phyloP scores from a whole-genome alignment of 345 rosid genomes.

The Fremontodendron californicum region DNA sequence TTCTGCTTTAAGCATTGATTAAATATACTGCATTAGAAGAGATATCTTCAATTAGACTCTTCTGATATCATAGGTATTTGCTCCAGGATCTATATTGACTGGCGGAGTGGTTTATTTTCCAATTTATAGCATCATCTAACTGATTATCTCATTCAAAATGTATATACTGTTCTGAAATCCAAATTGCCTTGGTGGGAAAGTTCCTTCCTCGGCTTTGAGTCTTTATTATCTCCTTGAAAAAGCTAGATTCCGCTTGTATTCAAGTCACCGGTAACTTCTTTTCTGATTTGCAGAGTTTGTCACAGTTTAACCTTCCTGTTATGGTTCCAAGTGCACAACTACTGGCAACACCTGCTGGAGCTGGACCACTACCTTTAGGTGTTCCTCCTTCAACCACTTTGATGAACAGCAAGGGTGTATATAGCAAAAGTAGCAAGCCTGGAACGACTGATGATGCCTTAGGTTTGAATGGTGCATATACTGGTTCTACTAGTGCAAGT shows the following conservation, averaged over 20 bases:
- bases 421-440: constrained; percentile 41
- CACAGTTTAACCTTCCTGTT: too few relatives aligned
- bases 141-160: too few relatives aligned
- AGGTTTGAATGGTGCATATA: too few relatives aligned
- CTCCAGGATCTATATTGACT: constrained; percentile 1
- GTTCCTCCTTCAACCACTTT: constrained; percentile 46
- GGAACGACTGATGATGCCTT: constrained; percentile 55
- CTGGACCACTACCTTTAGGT: constrained; percentile 45
- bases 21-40: constrained; percentile 1
- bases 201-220: too few relatives aligned
- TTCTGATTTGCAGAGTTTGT: constrained; percentile 71
- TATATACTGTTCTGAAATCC: too few relatives aligned
- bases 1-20: constrained; percentile 10
- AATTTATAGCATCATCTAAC: too few relatives aligned
- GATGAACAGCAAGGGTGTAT: constrained; percentile 44
- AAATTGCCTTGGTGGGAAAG: too few relatives aligned
- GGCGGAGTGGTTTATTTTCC: not conserved
- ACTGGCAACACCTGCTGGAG: constrained; percentile 52
- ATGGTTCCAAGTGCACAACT: constrained; percentile 74
- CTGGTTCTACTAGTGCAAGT: too few relatives aligned
- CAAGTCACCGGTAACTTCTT: constrained; percentile 11
- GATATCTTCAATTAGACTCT: constrained; percentile 1
- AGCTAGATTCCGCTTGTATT: too few relatives aligned
- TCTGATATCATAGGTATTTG: not conserved
- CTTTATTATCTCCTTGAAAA: too few relatives aligned